These are phyloP conservation scores for Penicillium antarcticum DNA, from an alignment of 495 filamentous ascomycete genomes.

Conservation along the genomic window DNA sequence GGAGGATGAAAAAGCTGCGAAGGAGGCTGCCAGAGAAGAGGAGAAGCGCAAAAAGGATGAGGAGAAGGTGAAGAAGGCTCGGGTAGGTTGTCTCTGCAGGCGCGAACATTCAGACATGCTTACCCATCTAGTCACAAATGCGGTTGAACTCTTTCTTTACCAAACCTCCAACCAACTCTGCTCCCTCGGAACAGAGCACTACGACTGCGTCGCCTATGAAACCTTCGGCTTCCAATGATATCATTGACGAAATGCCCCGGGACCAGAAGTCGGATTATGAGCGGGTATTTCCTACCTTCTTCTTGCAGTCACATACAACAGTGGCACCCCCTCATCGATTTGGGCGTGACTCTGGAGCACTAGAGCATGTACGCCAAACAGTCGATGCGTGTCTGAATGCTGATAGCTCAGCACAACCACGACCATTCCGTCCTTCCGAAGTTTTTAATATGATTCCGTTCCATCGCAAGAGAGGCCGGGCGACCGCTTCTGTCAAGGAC, in stretches of 20 bases:
- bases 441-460: constrained; percentile 57
- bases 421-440: constrained; percentile 50
- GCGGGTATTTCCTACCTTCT: constrained; percentile 73
- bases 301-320: constrained; percentile 61
- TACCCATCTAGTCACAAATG: constrained; percentile 49
- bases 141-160: constrained; percentile 61
- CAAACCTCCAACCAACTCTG: constrained; percentile 38
- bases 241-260: constrained; percentile 10
- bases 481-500: constrained; percentile 56
- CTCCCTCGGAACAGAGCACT: constrained; percentile 8
- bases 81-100: constrained; percentile 39
- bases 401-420: constrained; percentile 15
- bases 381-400: constrained; percentile 45
- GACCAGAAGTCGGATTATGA: constrained; percentile 57
- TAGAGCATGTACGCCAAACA: constrained; percentile 37
- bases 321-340: constrained; percentile 55
- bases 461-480: constrained; percentile 49
- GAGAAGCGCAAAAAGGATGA: constrained; percentile 59
- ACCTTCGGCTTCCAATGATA: constrained; percentile 8
- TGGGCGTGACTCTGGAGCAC: constrained; percentile 54
- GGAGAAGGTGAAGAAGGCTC: constrained; percentile 65
- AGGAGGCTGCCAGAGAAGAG: constrained; percentile 52
- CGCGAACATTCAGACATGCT: constrained; percentile 1
- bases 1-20: constrained; percentile 58
- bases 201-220: constrained; percentile 26